Percentiles rank a stretch among this genome's conserved stretches.
Evolutionary conservation across 2,329 filamentous ascomycete species (phyloP).

Genomic region (Diplocarpon mali): DNA sequence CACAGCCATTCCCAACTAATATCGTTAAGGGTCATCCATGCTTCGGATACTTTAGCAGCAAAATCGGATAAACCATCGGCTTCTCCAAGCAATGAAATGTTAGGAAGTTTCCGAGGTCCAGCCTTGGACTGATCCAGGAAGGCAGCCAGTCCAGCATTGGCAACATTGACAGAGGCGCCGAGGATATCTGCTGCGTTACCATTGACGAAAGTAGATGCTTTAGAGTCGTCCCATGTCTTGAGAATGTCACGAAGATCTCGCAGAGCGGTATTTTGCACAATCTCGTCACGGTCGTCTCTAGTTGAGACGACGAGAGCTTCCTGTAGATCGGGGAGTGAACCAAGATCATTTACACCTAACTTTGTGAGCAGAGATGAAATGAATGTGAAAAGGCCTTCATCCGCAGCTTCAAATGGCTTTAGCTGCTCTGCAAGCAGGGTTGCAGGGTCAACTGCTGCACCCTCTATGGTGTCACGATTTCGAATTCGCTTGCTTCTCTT

Average conservation of each 20-base stretch:
- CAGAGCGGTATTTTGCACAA: conserved; percentile 21
- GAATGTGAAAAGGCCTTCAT: conserved; percentile 25
- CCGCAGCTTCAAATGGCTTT: conserved; percentile 27
- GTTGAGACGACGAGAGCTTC: conserved; percentile 15
- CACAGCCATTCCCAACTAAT: conserved; percentile 48
- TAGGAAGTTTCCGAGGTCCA: conserved; percentile 38
- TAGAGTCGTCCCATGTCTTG: conserved; percentile 30
- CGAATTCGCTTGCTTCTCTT: conserved; percentile 57
- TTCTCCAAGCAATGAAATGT: conserved; percentile 41
- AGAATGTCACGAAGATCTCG: conserved; percentile 30
- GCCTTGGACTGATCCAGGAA: conserved; percentile 54
- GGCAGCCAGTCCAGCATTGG: conserved; percentile 40
- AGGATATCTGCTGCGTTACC: conserved; percentile 26
- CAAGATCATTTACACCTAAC: conserved; percentile 24
- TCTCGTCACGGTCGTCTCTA: conserved; percentile 12
- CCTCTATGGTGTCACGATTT: conserved; percentile 42
- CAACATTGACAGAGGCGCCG: conserved; percentile 21
- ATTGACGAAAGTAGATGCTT: conserved; percentile 26
- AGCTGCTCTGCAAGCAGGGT: conserved; percentile 43
- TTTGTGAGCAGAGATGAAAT: conserved; percentile 21
- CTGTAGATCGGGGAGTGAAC: conserved; percentile 22
- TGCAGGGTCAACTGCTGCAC: conserved; percentile 40
- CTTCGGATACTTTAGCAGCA: conserved; percentile 35
- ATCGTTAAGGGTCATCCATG: conserved; percentile 45
- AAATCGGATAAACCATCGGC: conserved; percentile 41